Conservation (phyloP, 129 eudicot species). For the Ambrosia artemisiifolia region DNA sequence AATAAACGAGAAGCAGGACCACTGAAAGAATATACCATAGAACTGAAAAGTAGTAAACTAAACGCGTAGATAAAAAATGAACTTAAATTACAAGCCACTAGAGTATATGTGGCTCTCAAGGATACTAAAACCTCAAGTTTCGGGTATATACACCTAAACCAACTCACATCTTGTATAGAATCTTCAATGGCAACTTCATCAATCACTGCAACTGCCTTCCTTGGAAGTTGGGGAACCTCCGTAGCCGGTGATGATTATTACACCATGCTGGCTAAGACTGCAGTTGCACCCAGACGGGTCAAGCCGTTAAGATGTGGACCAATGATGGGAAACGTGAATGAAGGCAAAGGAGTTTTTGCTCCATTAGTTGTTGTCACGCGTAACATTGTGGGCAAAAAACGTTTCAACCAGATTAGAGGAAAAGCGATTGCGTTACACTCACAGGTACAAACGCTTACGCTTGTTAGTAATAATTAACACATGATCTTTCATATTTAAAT, state of each 20-base stretch:
- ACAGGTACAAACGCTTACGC: conserved; percentile 40
- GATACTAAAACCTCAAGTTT: conserved; percentile 8
- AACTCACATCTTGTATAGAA: background rate
- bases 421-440: conserved; percentile 91
- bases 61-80: conserved; percentile 22
- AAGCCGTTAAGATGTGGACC: conserved; percentile 33
- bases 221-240: conserved; percentile 57
- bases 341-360: conserved; percentile 79
- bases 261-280: conserved; percentile 33
- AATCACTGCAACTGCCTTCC: conserved; percentile 42
- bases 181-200: conserved; percentile 44
- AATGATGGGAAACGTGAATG: conserved; percentile 70
- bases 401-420: conserved; percentile 84
- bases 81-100: conserved; percentile 30
- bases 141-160: background rate
- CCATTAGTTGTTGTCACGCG: conserved; percentile 59
- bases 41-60: conserved; percentile 10
- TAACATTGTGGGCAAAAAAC: conserved; percentile 70
- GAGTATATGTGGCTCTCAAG: conserved; percentile 43
- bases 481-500: too few relatives aligned
- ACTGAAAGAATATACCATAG: background rate
- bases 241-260: conserved; percentile 43
- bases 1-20: background rate
- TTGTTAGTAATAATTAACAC: too few relatives aligned
- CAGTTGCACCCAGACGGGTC: conserved; percentile 29